Conservation (phyloP, 768 basidiomycete genomes). For the Xerocomellus chrysenteron region DNA sequence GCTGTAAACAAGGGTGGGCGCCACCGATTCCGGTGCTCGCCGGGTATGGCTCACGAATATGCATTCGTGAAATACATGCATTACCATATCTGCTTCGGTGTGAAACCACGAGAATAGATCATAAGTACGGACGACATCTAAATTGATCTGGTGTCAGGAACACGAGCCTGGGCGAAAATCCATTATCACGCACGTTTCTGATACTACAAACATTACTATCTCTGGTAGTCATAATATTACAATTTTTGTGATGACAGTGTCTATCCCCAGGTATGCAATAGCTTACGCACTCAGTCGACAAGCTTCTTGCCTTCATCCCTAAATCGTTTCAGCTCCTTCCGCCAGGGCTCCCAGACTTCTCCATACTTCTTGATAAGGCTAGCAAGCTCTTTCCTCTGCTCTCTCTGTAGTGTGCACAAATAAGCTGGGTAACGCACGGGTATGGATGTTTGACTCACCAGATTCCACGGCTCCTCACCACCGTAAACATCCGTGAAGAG, state of each 20-base stretch:
- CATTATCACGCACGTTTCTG: no score
- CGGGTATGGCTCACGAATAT: conserved; percentile 16
- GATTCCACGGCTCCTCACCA: conserved; percentile 80
- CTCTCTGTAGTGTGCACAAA: conserved; percentile 48
- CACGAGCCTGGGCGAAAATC: no score
- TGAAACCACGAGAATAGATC: no score
- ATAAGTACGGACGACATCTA: no score
- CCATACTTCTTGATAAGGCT: conserved; percentile 83
- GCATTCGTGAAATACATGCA: no score
- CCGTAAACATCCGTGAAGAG: conserved; percentile 88
- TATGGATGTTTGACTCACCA: conserved; percentile 50
- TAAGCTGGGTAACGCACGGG: background rate
- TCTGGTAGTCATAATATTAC: no score
- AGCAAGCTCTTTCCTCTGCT: conserved; percentile 79
- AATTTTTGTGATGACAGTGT: no score
- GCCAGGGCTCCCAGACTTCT: conserved; percentile 84
- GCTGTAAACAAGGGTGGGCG: conserved; percentile 49
- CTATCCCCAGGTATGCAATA: background rate
- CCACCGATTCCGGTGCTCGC: conserved; percentile 41
- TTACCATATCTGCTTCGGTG: no score
- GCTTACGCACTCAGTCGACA: conserved; percentile 21
- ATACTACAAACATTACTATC: no score
- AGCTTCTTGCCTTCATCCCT: conserved; percentile 70
- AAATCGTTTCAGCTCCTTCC: conserved; percentile 72
- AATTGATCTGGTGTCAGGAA: no score